A percentile compares a stretch with the other conserved stretches of the same genome.
phyloP scores from a whole-genome alignment of 208 protist genomes.

The Trichomonas vaginalis region DNA sequence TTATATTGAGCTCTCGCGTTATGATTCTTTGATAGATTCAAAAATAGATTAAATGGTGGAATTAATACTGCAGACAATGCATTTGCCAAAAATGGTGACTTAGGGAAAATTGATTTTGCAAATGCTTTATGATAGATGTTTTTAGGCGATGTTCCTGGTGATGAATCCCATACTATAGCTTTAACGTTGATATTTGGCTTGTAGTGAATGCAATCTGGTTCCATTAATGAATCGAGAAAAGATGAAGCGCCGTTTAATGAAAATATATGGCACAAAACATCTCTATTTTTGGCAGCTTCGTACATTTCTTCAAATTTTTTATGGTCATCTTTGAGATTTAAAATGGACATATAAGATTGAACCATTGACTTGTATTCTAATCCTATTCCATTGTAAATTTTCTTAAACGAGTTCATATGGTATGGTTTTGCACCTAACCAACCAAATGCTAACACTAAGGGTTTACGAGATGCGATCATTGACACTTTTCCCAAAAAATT shows the following conservation, averaged over 20 bases:
- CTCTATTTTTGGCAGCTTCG: neutral
- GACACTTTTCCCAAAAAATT: no score
- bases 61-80: neutral
- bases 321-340: neutral
- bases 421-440: neutral
- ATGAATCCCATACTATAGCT: neutral
- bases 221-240: neutral
- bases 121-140: neutral
- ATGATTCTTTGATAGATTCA: neutral
- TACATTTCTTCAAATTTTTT: neutral
- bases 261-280: neutral
- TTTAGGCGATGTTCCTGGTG: neutral
- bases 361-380: neutral
- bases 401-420: neutral
- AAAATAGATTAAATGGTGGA: neutral
- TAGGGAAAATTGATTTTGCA: neutral
- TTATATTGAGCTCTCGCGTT: neutral
- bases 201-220: neutral
- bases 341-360: neutral
- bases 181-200: neutral
- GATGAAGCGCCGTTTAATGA: neutral
- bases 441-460: neutral
- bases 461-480: neutral
- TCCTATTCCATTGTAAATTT: neutral
- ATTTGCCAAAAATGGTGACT: neutral